Evolutionary conservation across 352 stramenopile genomes (phyloP).

Genomic region (Phytopythium sindhum): DNA sequence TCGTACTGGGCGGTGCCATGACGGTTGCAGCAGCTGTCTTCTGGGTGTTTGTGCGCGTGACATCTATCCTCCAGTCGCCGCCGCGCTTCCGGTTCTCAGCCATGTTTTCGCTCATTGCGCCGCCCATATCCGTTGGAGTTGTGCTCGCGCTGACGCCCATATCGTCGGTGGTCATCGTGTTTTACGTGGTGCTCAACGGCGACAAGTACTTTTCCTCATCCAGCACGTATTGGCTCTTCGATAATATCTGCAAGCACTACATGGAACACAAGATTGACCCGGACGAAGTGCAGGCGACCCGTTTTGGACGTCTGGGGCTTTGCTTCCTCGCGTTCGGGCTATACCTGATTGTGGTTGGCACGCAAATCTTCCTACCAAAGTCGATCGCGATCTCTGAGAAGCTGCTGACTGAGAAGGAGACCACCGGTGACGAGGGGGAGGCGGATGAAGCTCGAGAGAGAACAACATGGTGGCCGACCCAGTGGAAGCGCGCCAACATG

Average conservation of each 20-base stretch:
- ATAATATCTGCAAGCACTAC: constrained; percentile 86
- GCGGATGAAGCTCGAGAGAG: constrained; percentile 59
- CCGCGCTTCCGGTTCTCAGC: constrained; percentile 90
- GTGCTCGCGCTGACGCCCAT: constrained; percentile 88
- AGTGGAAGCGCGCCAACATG: constrained; percentile 96
- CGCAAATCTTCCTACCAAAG: constrained; percentile 92
- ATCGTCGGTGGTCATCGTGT: constrained; percentile 52
- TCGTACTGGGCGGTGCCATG: constrained; percentile 88
- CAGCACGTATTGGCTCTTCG: constrained; percentile 72
- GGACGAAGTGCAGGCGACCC: constrained; percentile 47
- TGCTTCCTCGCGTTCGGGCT: constrained; percentile 91
- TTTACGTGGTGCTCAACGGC: constrained; percentile 68
- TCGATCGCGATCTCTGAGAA: constrained; percentile 88
- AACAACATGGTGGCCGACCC: constrained; percentile 86
- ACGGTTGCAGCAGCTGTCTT: constrained; percentile 80
- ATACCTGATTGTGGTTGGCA: constrained; percentile 79
- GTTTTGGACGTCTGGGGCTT: constrained; percentile 89
- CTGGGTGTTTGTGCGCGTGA: constrained; percentile 90
- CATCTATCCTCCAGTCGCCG: constrained; percentile 88
- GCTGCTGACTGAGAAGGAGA: constrained; percentile 79
- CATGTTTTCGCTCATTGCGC: constrained; percentile 91
- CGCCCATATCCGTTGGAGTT: constrained; percentile 86
- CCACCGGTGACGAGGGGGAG: not conserved
- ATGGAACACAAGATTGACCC: constrained; percentile 84
- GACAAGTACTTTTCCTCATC: constrained; percentile 33